phyloP scores from a whole-genome alignment of 192 early-diverging fungal genomes.

The Backusella tarrabulga region DNA sequence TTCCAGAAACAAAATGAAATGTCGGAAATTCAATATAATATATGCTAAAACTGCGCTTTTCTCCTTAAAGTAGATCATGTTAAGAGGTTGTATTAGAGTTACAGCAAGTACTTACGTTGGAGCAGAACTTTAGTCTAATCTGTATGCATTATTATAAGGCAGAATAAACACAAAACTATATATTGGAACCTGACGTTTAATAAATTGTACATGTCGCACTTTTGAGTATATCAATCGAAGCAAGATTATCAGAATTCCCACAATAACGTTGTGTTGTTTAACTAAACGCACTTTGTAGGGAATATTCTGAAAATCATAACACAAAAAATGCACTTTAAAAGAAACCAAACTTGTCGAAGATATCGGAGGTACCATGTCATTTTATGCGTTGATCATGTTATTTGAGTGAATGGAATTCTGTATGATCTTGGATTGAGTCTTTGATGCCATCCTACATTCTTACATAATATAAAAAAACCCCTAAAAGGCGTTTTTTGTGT shows the following conservation, averaged over 20 bases:
- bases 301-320: too few species aligned
- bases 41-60: not conserved
- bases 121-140: not conserved
- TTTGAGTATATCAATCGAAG: not conserved
- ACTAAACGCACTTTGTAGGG: too few species aligned
- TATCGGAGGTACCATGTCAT: too few species aligned
- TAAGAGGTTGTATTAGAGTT: not conserved
- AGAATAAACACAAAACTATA: not conserved
- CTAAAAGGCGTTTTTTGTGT: too few species aligned
- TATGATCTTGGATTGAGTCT: too few species aligned
- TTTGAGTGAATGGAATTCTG: too few species aligned
- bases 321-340: too few species aligned
- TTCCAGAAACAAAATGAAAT: not conserved
- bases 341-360: too few species aligned
- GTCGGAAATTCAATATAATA: not conserved
- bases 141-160: not conserved
- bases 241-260: not conserved
- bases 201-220: not conserved
- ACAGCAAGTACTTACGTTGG: not conserved
- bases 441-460: too few species aligned
- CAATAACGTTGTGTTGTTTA: too few species aligned
- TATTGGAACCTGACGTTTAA: not conserved
- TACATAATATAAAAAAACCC: too few species aligned
- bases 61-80: not conserved
- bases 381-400: too few species aligned